A percentile compares a stretch with the other conserved stretches of the same genome.
phyloP scores from a whole-genome alignment of 768 basidiomycete genomes.

The Termitomyces sp. region DNA sequence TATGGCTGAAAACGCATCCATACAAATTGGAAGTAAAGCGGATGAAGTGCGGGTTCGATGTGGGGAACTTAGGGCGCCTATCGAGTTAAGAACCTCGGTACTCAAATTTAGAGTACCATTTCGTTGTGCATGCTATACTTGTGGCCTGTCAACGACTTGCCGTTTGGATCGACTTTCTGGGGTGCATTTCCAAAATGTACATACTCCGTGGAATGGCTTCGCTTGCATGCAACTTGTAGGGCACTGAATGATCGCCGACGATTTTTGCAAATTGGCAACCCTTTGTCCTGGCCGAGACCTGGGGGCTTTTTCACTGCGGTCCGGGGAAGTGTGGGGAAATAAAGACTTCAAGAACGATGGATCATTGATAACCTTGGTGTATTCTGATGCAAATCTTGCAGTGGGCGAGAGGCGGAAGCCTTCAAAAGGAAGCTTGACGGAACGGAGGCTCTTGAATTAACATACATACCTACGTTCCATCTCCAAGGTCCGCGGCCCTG shows the following conservation, averaged over 20 bases:
- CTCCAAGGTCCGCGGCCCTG: background rate
- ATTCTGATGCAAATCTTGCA: background rate
- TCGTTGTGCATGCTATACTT: background rate
- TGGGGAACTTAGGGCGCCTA: background rate
- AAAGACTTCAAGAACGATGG: background rate
- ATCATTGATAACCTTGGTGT: background rate
- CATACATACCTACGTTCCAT: background rate
- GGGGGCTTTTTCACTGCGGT: background rate
- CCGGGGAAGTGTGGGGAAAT: conserved; percentile 1
- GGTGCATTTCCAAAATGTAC: background rate
- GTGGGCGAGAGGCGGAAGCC: background rate
- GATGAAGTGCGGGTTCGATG: background rate
- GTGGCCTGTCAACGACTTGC: background rate
- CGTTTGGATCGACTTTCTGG: background rate
- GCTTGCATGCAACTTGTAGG: background rate
- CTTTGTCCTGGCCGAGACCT: background rate
- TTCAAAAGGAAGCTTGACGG: background rate
- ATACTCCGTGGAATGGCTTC: background rate
- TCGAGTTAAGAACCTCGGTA: background rate
- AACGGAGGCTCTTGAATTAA: background rate
- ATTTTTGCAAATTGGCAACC: background rate
- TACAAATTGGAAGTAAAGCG: background rate
- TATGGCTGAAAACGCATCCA: background rate
- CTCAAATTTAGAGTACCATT: background rate
- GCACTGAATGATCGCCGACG: background rate